Evolutionary conservation across 441 rosid species (phyloP).

Genomic region (Daphne laureola): DNA sequence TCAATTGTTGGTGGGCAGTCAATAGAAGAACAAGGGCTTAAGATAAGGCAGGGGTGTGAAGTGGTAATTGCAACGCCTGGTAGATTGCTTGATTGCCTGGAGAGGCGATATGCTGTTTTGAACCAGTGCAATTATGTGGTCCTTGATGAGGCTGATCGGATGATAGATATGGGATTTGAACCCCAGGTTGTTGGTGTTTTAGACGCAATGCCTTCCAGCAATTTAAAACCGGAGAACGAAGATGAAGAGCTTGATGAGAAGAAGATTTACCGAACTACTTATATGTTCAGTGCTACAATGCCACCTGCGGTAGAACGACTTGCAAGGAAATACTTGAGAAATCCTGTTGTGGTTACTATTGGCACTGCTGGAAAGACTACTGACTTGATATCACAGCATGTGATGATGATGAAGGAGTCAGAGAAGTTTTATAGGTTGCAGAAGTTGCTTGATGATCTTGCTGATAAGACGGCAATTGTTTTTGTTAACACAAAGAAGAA

Average conservation of each 20-base stretch:
- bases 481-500: constrained; percentile 91
- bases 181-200: constrained; percentile 86
- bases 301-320: constrained; percentile 93
- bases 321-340: constrained; percentile 88
- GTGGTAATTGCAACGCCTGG: constrained; percentile 92
- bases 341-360: constrained; percentile 86
- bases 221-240: constrained; percentile 90
- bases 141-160: constrained; percentile 95
- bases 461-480: constrained; percentile 79
- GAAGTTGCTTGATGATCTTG: constrained; percentile 73
- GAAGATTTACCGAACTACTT: constrained; percentile 81
- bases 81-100: constrained; percentile 79
- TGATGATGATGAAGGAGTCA: constrained; percentile 69
- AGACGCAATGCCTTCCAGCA: constrained; percentile 96
- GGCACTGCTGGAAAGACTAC: constrained; percentile 96
- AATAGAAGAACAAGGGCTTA: constrained; percentile 88
- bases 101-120: constrained; percentile 78
- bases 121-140: constrained; percentile 90
- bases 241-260: constrained; percentile 96
- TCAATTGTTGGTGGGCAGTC: constrained; percentile 95
- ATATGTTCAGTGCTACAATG: constrained; percentile 98
- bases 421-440: constrained; percentile 63
- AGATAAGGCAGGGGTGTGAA: constrained; percentile 89
- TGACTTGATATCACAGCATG: constrained; percentile 78
- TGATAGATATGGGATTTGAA: constrained; percentile 99